Evolutionary conservation across 305 asterid genomes (phyloP), one percentile per base, ranked within the genome.

Genomic region (Fraxinus albicans): DNA sequence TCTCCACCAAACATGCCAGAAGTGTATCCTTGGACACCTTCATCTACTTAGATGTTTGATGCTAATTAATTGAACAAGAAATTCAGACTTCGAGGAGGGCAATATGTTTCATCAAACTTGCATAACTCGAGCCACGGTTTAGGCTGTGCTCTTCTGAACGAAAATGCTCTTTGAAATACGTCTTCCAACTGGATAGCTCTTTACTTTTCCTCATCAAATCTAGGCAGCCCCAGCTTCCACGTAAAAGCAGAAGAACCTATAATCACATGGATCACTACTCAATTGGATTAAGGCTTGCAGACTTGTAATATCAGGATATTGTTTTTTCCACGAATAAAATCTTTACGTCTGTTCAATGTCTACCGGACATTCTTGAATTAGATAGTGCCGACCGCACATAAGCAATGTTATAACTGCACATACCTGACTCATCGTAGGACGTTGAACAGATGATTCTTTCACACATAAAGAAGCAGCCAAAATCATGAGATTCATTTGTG

Each of bases 391-490:
- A 55, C 67, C 9, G 67, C 67, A n/a, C 67, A 55, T n/a, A n/a
- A 63, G 72, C 34, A 63, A 63, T 63, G 72, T 3, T 23, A 63
- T 55, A 38, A 58, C 1, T 9, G 4, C 44, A 27, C 88, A 0
- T 89, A 85, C 98, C 94, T 95, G 98, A 50, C 92, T 92, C 90
- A 95, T 95, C 10, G 89, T 86, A 4, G 98, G 98, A 47, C 98
- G 95, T 15, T 85, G 83, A 80, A 89, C 86, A 3, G 98, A 85
- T 73, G 98, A 93, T 65, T 90, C 93, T 79, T 94, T 96, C 27
- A 94, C 90, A 17, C 98, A 94, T n/a, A 94, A 67, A 8, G 93
- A 92, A 69, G 98, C 98, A 5, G 92, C 91, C 84, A 94, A 77
- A 75, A 91, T 85, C 94, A 86, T 86, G 86, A 94, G 94, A 77